Evolutionary conservation across 495 filamentous ascomycete species (phyloP).

Genomic region (Sphaerosporella brunnea): DNA sequence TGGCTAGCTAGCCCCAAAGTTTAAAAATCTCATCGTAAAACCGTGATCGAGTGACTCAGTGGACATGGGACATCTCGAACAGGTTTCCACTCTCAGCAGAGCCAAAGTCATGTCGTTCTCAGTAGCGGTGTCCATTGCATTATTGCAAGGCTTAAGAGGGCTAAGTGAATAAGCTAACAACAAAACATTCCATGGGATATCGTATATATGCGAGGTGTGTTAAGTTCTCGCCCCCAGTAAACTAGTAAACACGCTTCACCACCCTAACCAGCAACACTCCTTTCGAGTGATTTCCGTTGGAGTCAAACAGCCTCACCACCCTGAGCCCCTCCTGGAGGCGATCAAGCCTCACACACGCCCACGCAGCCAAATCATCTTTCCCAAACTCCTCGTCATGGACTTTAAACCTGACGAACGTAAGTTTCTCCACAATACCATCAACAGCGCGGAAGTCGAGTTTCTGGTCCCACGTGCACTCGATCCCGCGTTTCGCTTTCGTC

Average conservation of each 20-base stretch:
- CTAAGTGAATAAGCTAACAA: no score
- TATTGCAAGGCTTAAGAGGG: no score
- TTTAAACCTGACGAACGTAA: constrained; percentile 77
- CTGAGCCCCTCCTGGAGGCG: constrained; percentile 56
- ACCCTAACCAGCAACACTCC: constrained; percentile 56
- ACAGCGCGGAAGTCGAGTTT: constrained; percentile 44
- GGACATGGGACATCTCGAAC: no score
- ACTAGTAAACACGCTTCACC: constrained; percentile 30
- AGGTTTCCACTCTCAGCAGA: no score
- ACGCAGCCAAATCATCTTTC: constrained; percentile 58
- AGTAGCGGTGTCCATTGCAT: no score
- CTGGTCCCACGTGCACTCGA: constrained; percentile 33
- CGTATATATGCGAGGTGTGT: background rate
- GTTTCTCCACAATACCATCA: constrained; percentile 49
- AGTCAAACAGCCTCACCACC: constrained; percentile 54
- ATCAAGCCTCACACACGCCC: constrained; percentile 76
- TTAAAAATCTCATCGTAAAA: no score
- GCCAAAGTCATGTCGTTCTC: no score
- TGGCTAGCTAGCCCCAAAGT: no score
- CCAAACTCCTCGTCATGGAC: constrained; percentile 67
- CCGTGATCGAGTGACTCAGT: no score
- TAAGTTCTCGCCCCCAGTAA: background rate
- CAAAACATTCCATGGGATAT: background rate
- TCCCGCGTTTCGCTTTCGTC: constrained; percentile 26
- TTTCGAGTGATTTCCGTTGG: constrained; percentile 39